phyloP scores from a whole-genome alignment of 352 stramenopile species.

The Phytophthora meadii region DNA sequence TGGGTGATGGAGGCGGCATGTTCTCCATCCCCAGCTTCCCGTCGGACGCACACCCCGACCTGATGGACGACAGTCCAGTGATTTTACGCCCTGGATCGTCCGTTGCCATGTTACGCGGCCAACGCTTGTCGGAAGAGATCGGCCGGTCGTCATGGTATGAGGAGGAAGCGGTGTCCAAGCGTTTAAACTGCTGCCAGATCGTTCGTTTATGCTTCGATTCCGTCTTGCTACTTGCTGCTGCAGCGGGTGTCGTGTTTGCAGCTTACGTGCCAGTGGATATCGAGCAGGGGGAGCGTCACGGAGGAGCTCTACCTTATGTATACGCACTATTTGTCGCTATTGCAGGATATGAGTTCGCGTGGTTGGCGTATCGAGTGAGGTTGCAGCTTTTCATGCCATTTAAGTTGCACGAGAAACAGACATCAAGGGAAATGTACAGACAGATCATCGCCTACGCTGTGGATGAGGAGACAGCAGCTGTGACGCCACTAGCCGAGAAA shows the following conservation, averaged over 20 bases:
- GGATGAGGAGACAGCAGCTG: conserved; percentile 56
- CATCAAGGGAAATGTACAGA: conserved; percentile 66
- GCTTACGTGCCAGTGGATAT: conserved; percentile 44
- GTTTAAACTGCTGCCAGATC: conserved; percentile 35
- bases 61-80: conserved; percentile 25
- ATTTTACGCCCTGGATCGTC: conserved; percentile 44
- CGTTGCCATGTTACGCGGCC: conserved; percentile 38
- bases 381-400: conserved; percentile 67
- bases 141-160: conserved; percentile 47
- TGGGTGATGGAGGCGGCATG: conserved; percentile 43
- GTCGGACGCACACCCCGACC: conserved; percentile 15
- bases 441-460: conserved; percentile 79
- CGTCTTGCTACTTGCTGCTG: conserved; percentile 41
- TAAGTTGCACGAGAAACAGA: conserved; percentile 76
- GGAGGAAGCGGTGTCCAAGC: conserved; percentile 22
- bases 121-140: conserved; percentile 19
- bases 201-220: conserved; percentile 42
- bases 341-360: conserved; percentile 63
- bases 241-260: conserved; percentile 39
- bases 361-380: conserved; percentile 63
- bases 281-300: conserved; percentile 20
- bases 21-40: conserved; percentile 39
- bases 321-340: conserved; percentile 52
- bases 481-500: conserved; percentile 59
- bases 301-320: conserved; percentile 55